Evolutionary conservation across 441 rosid genomes (phyloP).

Genomic region (Breynia disticha): DNA sequence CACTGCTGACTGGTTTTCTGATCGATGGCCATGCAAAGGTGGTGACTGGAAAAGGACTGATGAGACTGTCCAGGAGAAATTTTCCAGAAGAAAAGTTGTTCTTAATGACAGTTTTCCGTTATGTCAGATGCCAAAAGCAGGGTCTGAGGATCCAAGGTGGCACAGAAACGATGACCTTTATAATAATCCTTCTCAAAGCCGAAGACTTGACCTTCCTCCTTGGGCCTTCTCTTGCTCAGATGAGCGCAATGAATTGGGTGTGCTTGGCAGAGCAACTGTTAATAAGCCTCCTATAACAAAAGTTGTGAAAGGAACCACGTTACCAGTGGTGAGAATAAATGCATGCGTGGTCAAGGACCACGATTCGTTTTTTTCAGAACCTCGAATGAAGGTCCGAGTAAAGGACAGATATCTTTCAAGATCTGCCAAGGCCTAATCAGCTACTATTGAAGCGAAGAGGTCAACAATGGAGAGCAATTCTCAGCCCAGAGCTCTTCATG

Average conservation of each 20-base stretch:
- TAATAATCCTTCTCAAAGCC: constrained; percentile 60
- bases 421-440: constrained; percentile 54
- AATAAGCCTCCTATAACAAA: constrained; percentile 44
- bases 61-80: constrained; percentile 58
- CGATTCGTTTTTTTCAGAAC: constrained; percentile 70
- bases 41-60: constrained; percentile 98
- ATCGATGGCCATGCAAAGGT: constrained; percentile 92
- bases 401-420: constrained; percentile 67
- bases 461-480: constrained; percentile 48
- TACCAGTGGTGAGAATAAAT: constrained; percentile 88
- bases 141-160: constrained; percentile 91
- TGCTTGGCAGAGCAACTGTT: constrained; percentile 27
- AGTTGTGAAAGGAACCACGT: constrained; percentile 65
- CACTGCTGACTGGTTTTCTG: constrained; percentile 63
- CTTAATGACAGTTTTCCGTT: constrained; percentile 92
- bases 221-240: constrained; percentile 82
- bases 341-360: constrained; percentile 97
- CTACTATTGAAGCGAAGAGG: constrained; percentile 55
- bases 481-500: constrained; percentile 36
- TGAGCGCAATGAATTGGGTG: constrained; percentile 55
- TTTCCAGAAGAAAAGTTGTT: constrained; percentile 58
- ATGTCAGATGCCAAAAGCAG: constrained; percentile 93
- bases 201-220: constrained; percentile 88
- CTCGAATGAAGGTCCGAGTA: constrained; percentile 52
- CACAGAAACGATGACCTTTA: constrained; percentile 79